Percentiles rank a stretch among this genome's conserved stretches.
Conservation (phyloP, 73 alveolate species). For the Durusdinium trenchii region DNA sequence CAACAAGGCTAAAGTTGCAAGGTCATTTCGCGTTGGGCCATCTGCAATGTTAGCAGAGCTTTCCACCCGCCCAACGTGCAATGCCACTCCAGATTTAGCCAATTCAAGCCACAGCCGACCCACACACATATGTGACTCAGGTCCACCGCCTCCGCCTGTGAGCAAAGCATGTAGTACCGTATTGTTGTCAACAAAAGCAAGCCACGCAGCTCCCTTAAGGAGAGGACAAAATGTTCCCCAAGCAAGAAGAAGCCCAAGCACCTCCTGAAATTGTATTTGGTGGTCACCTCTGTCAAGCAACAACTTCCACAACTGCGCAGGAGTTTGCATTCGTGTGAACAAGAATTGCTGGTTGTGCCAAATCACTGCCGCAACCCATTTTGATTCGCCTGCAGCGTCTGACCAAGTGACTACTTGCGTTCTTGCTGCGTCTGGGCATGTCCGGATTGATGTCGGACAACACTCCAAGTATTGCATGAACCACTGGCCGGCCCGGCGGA, state of each 20-base stretch:
- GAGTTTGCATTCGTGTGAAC: slow-evolving; percentile 7
- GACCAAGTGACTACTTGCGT: slow-evolving; percentile 32
- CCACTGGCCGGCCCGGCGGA: slow-evolving; percentile 16
- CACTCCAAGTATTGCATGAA: slow-evolving; percentile 14
- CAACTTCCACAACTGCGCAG: neutral
- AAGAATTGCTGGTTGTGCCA: neutral
- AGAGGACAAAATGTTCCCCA: neutral
- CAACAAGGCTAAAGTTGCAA: slow-evolving; percentile 11
- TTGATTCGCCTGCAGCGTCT: slow-evolving; percentile 68
- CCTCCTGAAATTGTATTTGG: slow-evolving; percentile 38
- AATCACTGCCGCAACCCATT: slow-evolving; percentile 61
- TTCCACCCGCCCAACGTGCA: slow-evolving; percentile 40
- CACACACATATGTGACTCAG: slow-evolving; percentile 1
- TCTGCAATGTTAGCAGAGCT: slow-evolving; percentile 46
- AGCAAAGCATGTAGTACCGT: neutral
- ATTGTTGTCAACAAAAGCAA: slow-evolving; percentile 47
- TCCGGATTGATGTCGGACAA: slow-evolving; percentile 25
- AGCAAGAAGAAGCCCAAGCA: slow-evolving; percentile 44
- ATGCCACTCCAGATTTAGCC: neutral
- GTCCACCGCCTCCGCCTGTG: slow-evolving; percentile 20
- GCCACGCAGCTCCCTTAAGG: neutral
- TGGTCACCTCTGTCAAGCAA: slow-evolving; percentile 14
- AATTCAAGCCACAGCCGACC: slow-evolving; percentile 63
- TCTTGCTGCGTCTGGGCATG: neutral
- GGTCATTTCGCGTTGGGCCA: slow-evolving; percentile 35